These are phyloP conservation scores for Aciculoconidium aculeatum DNA, from an alignment of 805 yeast species.

Conservation along the genomic window DNA sequence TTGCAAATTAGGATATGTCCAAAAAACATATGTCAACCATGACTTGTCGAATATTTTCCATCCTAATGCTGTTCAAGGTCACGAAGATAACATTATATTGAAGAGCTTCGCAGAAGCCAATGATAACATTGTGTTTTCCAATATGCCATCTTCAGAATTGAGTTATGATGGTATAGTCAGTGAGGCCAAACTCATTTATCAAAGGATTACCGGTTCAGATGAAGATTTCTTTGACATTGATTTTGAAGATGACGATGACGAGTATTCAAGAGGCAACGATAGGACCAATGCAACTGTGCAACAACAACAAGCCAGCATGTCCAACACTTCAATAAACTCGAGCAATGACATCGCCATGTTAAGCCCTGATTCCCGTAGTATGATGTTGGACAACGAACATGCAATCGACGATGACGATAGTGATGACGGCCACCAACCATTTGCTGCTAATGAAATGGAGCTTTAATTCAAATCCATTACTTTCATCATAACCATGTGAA, in stretches of 20 bases:
- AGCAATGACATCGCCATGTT: too few species aligned
- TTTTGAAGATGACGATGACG: slow-evolving; percentile 89
- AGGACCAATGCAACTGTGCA: slow-evolving; percentile 5
- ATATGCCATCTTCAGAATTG: slow-evolving; percentile 78
- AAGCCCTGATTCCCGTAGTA: too few species aligned
- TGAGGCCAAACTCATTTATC: slow-evolving; percentile 71
- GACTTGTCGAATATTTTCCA: slow-evolving; percentile 33
- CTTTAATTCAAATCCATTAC: too few species aligned
- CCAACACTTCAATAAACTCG: too few species aligned
- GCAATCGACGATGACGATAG: slow-evolving; percentile 20
- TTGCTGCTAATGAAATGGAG: slow-evolving; percentile 42
- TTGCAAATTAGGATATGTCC: slow-evolving; percentile 36
- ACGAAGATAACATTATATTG: slow-evolving; percentile 10
- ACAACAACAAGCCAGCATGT: too few species aligned
- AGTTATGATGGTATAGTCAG: slow-evolving; percentile 88
- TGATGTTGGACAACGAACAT: slow-evolving; percentile 13
- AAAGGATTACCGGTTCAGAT: slow-evolving; percentile 80
- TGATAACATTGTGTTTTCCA: slow-evolving; percentile 28
- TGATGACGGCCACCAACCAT: slow-evolving; percentile 33
- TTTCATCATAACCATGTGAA: too few species aligned
- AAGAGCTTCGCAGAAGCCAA: slow-evolving; percentile 15
- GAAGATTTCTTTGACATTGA: slow-evolving; percentile 96
- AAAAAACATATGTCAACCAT: slow-evolving; percentile 30
- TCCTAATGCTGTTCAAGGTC: slow-evolving; percentile 17
- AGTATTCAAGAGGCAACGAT: slow-evolving; percentile 11